Evolutionary conservation across 495 filamentous ascomycete genomes (phyloP), one percentile per base, ranked within the genome.

Genomic region (Trichoderma asperelloides): DNA sequence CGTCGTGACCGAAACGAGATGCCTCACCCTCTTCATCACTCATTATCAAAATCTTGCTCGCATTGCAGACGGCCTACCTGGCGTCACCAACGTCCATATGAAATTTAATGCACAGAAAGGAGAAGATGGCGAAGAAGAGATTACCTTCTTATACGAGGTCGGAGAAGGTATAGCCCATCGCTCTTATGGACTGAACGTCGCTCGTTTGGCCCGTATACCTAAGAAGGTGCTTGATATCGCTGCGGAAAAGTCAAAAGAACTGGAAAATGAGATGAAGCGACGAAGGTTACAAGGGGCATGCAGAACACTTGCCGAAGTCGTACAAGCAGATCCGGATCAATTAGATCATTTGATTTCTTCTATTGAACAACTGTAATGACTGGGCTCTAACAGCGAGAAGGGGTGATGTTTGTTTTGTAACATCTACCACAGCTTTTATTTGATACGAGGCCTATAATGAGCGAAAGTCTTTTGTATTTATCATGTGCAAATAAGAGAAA

Each of bases 161-260:
- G 87, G 84, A 3, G 91, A 94, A 68, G 96, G 96, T 0, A 89
- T 96, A 3, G 94, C 96, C 13, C 93, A 97, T 80, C 84, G 95
- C 15, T 92, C 88, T 41, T 99, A 99, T 72, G 95, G 95, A 3
- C 77, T 99, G 18, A 98, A 98, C 74, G 95, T 98, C 28, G 95
- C 95, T 7, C 80, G 91, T 37, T 74, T 99, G 64, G 96, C 96
- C 39, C 88, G 91, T 64, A 82, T 98, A 37, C 93, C 96, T 5
- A 78, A 82, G 16, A 76, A 82, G 18, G 87, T 97, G 40, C 73
- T 98, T 25, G 89, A 94, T 25, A 80, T 91, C 39, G 95, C 96
- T 12, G 86, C 84, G 25, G 74, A 82, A 65, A 96, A 96, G 79
- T 95, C 91, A 71, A 80, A 80, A 37, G 87, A 94, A 76, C 70